Conservation (phyloP, 148 eudicot genomes). For the Beta vulgaris region DNA sequence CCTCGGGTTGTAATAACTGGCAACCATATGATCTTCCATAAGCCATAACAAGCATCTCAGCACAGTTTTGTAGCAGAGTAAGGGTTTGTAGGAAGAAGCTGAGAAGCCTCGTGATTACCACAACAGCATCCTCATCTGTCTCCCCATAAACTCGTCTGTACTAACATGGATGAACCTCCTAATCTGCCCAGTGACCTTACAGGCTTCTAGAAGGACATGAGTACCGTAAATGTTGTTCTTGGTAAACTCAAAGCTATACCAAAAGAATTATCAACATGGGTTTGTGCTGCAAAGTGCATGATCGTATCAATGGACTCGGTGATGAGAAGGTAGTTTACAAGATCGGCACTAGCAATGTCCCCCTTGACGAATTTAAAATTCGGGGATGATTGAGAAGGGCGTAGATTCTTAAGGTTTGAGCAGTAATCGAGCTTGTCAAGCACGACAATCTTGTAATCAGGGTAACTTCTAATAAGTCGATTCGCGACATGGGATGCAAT, state of each 20-base stretch:
- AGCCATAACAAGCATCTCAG: slow-evolving; percentile 94
- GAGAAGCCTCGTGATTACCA: slow-evolving; percentile 74
- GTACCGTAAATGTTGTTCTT: slow-evolving; percentile 77
- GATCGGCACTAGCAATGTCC: slow-evolving; percentile 71
- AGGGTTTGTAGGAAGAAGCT: slow-evolving; percentile 81
- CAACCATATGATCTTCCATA: slow-evolving; percentile 73
- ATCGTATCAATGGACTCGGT: slow-evolving; percentile 73
- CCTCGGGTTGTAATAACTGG: slow-evolving; percentile 82
- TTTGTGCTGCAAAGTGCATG: slow-evolving; percentile 88
- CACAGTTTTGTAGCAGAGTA: slow-evolving; percentile 86
- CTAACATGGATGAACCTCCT: slow-evolving; percentile 82
- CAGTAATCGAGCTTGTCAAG: slow-evolving; percentile 85
- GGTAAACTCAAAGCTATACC: slow-evolving; percentile 83
- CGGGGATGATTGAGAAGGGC: slow-evolving; percentile 56
- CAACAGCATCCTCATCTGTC: slow-evolving; percentile 72
- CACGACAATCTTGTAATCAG: slow-evolving; percentile 64
- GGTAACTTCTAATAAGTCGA: slow-evolving; percentile 56
- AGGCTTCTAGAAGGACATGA: slow-evolving; percentile 77
- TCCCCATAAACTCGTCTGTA: slow-evolving; percentile 92
- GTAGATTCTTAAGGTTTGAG: slow-evolving; percentile 60
- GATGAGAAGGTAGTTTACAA: slow-evolving; percentile 56
- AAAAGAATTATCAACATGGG: slow-evolving; percentile 81
- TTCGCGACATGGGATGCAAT: slow-evolving; percentile 83
- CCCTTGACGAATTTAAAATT: slow-evolving; percentile 78
- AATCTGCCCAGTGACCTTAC: slow-evolving; percentile 67